Percentiles rank a stretch among this genome's conserved stretches.
Evolutionary conservation across 2,329 filamentous ascomycete species (phyloP).

Genomic region (Blastomyces emzantsi): DNA sequence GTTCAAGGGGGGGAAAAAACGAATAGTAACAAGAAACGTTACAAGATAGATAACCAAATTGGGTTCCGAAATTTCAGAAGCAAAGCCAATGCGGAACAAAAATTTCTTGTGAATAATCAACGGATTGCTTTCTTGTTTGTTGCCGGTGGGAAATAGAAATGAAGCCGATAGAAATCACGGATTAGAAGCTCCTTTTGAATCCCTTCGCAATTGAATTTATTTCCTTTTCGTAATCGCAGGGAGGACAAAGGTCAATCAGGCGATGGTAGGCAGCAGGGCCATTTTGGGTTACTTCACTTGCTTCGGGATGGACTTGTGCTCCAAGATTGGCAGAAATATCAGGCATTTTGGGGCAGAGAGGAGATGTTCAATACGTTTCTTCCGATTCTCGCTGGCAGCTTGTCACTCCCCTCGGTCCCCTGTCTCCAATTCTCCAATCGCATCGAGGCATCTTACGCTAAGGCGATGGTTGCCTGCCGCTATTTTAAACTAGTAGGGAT

Average conservation of each 20-base stretch:
- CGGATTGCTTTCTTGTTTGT: neutral
- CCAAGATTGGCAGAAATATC: no score
- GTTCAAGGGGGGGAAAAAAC: neutral
- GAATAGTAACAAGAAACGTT: neutral
- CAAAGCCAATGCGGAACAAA: neutral
- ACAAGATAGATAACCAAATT: neutral
- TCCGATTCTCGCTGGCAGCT: neutral
- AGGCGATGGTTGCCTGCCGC: neutral
- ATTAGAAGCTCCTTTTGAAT: neutral
- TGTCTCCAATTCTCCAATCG: no score
- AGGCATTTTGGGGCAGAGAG: neutral
- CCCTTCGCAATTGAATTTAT: neutral
- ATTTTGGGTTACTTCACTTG: neutral
- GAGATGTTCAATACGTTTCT: no score
- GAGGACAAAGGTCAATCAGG: neutral
- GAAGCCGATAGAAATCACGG: neutral
- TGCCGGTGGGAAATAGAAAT: neutral
- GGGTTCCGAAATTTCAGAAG: neutral
- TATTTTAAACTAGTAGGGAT: neutral
- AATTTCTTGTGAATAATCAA: neutral
- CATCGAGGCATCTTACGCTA: neutral
- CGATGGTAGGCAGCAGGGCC: neutral
- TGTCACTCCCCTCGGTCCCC: no score
- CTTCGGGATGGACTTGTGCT: no score
- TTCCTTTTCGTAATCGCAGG: neutral